Percentiles rank a stretch among this genome's conserved stretches.
These are phyloP conservation scores for Tricholoma saponaceum DNA, from an alignment of 768 basidiomycete species.

Conservation along the genomic window DNA sequence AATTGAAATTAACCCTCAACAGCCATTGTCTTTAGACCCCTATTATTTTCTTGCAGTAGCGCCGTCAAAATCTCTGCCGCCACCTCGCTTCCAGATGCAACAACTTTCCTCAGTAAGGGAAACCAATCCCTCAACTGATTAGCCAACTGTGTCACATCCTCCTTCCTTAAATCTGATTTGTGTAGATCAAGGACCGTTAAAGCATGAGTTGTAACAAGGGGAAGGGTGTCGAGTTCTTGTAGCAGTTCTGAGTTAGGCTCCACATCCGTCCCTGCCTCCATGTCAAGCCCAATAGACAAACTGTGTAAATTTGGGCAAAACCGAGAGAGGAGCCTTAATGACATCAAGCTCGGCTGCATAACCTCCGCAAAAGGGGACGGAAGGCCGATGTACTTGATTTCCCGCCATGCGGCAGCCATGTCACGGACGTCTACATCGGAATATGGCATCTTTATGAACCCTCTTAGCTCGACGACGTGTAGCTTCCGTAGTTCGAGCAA, in stretches of 20 bases:
- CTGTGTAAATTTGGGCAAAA: neutral
- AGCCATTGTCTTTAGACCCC: too few species aligned
- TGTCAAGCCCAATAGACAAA: neutral
- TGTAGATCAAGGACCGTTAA: neutral
- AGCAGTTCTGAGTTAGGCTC: neutral
- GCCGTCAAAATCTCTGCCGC: neutral
- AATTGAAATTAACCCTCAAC: too few species aligned
- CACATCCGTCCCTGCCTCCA: neutral
- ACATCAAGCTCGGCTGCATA: neutral
- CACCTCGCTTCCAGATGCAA: neutral
- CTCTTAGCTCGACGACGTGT: neutral
- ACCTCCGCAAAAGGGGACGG: neutral
- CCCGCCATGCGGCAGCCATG: neutral
- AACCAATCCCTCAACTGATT: neutral
- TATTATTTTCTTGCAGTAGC: neutral
- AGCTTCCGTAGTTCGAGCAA: neutral
- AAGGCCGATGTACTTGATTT: neutral
- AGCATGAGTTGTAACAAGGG: neutral
- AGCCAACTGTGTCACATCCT: neutral
- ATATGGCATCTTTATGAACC: neutral
- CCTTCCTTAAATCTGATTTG: neutral
- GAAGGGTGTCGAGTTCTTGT: neutral
- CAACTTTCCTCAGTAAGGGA: neutral
- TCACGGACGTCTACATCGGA: neutral
- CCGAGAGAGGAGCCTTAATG: neutral